Conservation (phyloP, 169 alveolate species). For the Plasmodium knowlesi region DNA sequence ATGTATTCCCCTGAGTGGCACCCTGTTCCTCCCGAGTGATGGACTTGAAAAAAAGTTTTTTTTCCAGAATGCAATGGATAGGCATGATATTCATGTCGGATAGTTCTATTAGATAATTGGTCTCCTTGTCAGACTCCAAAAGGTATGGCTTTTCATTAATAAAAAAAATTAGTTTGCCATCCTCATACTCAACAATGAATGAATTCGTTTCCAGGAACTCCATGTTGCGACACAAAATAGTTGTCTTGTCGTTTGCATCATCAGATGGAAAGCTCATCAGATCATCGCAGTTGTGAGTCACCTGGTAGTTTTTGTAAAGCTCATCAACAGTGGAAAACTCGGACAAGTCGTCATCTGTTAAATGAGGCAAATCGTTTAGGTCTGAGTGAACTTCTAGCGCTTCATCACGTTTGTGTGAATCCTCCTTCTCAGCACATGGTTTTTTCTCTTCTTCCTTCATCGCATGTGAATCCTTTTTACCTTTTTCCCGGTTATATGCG, state of each 20-base stretch:
- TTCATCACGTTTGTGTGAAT: neutral
- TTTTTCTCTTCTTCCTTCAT: neutral
- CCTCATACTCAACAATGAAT: conserved; percentile 38
- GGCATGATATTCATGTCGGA: conserved; percentile 25
- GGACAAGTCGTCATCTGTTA: conserved; percentile 10
- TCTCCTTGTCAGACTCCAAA: conserved; percentile 34
- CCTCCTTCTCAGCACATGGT: neutral
- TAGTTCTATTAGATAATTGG: conserved; percentile 41
- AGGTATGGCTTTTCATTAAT: conserved; percentile 41
- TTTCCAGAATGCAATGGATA: conserved; percentile 24
- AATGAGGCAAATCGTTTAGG: neutral
- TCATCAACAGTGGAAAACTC: conserved; percentile 14
- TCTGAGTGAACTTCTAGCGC: neutral
- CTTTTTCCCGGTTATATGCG: conserved; percentile 1
- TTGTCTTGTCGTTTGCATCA: neutral
- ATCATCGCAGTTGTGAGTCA: conserved; percentile 2
- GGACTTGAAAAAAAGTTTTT: conserved; percentile 39
- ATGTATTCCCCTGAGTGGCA: neutral
- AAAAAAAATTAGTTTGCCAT: conserved; percentile 33
- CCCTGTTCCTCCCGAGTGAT: conserved; percentile 25
- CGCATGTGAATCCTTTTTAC: neutral
- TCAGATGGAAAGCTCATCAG: conserved; percentile 19
- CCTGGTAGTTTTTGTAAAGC: conserved; percentile 5
- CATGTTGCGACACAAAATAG: conserved; percentile 1
- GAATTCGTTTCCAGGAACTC: conserved; percentile 31